phyloP scores from a whole-genome alignment of 306 rosid genomes.

The Hippophae rhamnoides region DNA sequence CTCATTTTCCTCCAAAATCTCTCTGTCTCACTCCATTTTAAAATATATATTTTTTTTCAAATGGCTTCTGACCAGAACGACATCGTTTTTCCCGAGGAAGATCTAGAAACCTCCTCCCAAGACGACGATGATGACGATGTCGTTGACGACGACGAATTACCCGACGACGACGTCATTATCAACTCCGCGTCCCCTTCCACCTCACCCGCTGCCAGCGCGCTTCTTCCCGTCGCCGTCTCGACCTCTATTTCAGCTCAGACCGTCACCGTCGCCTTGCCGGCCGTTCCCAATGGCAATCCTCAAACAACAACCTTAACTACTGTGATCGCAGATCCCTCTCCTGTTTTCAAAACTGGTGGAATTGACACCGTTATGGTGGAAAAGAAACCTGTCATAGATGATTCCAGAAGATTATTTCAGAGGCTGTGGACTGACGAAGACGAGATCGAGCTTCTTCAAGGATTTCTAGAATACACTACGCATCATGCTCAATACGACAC shows the following conservation, averaged over 20 bases:
- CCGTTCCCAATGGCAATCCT: neutral
- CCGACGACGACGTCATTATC: conserved; percentile 18
- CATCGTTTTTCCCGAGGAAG: conserved; percentile 45
- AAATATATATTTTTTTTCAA: neutral
- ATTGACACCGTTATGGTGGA: neutral
- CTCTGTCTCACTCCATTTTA: neutral
- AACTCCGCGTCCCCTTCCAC: conserved; percentile 27
- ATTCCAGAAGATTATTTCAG: conserved; percentile 33
- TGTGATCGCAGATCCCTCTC: neutral
- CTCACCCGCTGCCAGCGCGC: conserved; percentile 10
- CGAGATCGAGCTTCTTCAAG: conserved; percentile 50
- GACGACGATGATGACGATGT: conserved; percentile 26
- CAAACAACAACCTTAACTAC: neutral
- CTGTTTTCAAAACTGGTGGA: conserved; percentile 11
- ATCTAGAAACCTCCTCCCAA: conserved; percentile 37
- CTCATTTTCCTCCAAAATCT: too few species aligned
- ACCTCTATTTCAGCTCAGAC: conserved; percentile 14
- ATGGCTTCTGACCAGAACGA: conserved; percentile 63
- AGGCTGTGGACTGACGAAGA: conserved; percentile 62
- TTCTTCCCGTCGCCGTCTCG: neutral
- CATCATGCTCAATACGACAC: conserved; percentile 33
- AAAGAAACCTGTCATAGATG: conserved; percentile 20
- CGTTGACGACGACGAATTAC: conserved; percentile 16
- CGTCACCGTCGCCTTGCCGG: neutral
- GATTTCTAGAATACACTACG: conserved; percentile 37